Evolutionary conservation across 495 filamentous ascomycete species (phyloP).

Genomic region (Hypoxylon fragiforme): DNA sequence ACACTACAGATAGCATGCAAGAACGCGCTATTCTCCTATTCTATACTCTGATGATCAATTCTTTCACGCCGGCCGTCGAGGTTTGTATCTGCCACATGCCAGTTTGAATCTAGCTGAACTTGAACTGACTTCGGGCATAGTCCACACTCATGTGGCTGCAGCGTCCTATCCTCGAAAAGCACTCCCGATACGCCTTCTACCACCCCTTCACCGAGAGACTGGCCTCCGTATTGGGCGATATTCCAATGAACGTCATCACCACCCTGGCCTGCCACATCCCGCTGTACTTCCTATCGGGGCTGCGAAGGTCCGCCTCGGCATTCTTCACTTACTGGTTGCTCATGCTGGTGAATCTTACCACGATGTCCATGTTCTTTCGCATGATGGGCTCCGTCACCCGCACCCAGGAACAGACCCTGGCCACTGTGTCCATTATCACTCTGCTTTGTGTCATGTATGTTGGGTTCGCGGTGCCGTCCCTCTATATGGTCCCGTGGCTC

Average conservation of each 20-base stretch:
- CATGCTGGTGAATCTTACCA: constrained; percentile 56
- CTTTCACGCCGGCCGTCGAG: too few relatives aligned
- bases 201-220: constrained; percentile 63
- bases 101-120: too few relatives aligned
- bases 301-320: constrained; percentile 54
- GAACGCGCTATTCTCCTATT: too few relatives aligned
- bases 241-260: constrained; percentile 55
- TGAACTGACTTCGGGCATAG: too few relatives aligned
- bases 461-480: constrained; percentile 74
- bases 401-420: constrained; percentile 72
- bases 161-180: constrained; percentile 67
- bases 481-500: constrained; percentile 79
- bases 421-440: constrained; percentile 69
- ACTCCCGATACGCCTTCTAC: constrained; percentile 67
- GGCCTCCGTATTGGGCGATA: constrained; percentile 61
- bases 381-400: constrained; percentile 69
- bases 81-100: too few relatives aligned
- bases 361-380: constrained; percentile 65
- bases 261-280: constrained; percentile 57
- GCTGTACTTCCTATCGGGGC: constrained; percentile 62
- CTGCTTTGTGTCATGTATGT: constrained; percentile 77
- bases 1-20: too few relatives aligned
- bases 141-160: constrained; percentile 65
- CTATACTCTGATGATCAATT: too few relatives aligned
- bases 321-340: constrained; percentile 69